These are phyloP conservation scores for Myrmaecium sp. DNA, from an alignment of 2,329 filamentous ascomycete genomes.

Conservation along the genomic window DNA sequence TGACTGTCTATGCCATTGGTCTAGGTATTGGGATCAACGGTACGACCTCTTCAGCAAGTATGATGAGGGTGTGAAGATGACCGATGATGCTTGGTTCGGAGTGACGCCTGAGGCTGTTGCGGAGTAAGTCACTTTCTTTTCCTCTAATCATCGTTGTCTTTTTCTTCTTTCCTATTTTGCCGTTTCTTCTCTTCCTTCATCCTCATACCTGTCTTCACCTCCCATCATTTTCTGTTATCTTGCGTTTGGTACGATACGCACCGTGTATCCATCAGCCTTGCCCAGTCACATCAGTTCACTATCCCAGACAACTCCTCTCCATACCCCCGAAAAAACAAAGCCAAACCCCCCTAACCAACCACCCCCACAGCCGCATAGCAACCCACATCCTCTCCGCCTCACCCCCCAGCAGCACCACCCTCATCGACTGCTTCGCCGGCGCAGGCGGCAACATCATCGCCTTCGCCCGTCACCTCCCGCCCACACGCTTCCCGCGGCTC, in stretches of 20 bases:
- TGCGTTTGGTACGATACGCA: no score
- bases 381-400: slow-evolving; percentile 45
- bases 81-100: slow-evolving; percentile 89
- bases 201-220: no score
- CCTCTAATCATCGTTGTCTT: no score
- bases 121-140: slow-evolving; percentile 36
- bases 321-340: no score
- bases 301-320: slow-evolving; percentile 1
- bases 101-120: slow-evolving; percentile 90
- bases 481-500: slow-evolving; percentile 67
- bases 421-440: slow-evolving; percentile 83
- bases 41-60: slow-evolving; percentile 78
- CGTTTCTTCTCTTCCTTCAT: no score
- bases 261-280: not conserved
- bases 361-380: slow-evolving; percentile 48
- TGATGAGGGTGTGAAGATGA: slow-evolving; percentile 77
- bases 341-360: not conserved
- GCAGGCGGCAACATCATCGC: slow-evolving; percentile 89
- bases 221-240: no score
- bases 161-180: slow-evolving; percentile 3
- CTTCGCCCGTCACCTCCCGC: slow-evolving; percentile 66
- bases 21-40: slow-evolving; percentile 78
- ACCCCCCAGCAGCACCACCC: slow-evolving; percentile 39
- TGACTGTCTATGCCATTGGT: no score
- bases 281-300: not conserved